Base-by-base conservation (phyloP, 2,329 filamentous ascomycete genomes). In the Fragosphaeria purpurea region DNA sequence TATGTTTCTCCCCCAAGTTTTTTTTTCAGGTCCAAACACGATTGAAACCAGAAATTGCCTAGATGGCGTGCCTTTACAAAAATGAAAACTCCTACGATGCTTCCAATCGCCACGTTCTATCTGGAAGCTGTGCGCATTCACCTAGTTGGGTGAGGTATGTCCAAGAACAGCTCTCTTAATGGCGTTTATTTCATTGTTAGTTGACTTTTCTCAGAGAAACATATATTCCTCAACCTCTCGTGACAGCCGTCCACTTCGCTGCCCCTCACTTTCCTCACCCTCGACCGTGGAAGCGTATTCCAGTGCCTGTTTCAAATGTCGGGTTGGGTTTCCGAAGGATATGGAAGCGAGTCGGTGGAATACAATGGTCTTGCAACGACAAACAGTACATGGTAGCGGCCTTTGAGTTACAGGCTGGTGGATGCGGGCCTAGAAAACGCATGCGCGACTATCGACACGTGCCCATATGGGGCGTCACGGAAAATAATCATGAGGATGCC, bases 341-440 rank as follows among this genome's bases (percentile, higher is more conserved):
- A 9, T 64, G 63, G 62, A 67, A 67, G 50, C 58, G 64, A 10
- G 58, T 64, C 11, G 59, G 55, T 38, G 58, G 58, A 5, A 46
- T 57, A 7, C 45, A 49, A 4, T 10, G 39, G 4, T 46, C 46
- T 9, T 13, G 30, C 2, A 44, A 44, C 4, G 44, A 56, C 41
- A 33, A 46, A 8, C 39, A 46, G 0, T 62, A 64, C 46, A 30
- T 44, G 4, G 43, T 51, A 37, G 58, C 53, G 3, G 46, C 56
- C 11, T 35, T 50, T 5, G 69, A 72, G 53, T 58, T 71, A 5
- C 59, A 63, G 12, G 61, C 57, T 31, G 62, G 64, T 30, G 64
- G 66, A 2, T 45, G 50, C 3, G 63, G 61, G 0, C 41, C 61
- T 30, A 61, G 69, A 35, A 72, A 72, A 55, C 64, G 60, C 50